A percentile compares a stretch with the other conserved stretches of the same genome.
Evolutionary conservation across 2,329 filamentous ascomycete species (phyloP).

Genomic region (Fusarium chaquense): DNA sequence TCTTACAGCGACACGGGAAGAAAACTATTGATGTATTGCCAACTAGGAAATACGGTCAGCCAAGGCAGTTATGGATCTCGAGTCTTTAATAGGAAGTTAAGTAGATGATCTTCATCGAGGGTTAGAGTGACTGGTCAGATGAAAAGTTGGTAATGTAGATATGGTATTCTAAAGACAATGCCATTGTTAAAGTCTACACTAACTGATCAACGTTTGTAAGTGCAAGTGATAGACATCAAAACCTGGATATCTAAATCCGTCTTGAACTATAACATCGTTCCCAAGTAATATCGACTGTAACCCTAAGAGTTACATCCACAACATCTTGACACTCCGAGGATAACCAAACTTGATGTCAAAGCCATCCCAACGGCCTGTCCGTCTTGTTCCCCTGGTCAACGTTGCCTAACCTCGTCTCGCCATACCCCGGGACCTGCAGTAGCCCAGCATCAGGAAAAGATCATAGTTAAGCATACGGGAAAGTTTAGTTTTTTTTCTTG

Average conservation of each 20-base stretch:
- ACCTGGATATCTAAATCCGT: background rate
- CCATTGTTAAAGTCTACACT: background rate
- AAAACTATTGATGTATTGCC: background rate
- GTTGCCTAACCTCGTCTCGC: background rate
- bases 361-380: background rate
- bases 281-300: background rate
- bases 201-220: background rate
- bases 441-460: slow-evolving; percentile 5
- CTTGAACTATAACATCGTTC: background rate
- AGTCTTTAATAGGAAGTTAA: background rate
- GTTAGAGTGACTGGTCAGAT: background rate
- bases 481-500: too few species aligned
- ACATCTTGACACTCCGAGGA: background rate
- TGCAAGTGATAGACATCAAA: background rate
- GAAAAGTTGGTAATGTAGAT: background rate
- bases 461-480: background rate
- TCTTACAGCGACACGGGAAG: background rate
- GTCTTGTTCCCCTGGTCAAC: background rate
- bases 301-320: background rate
- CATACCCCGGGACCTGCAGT: slow-evolving; percentile 41
- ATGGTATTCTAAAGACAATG: background rate
- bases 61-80: background rate
- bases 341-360: background rate
- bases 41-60: background rate
- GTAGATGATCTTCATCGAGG: background rate